These are phyloP conservation scores for Acacia concinna DNA, from an alignment of 331 rosid species.

Conservation along the genomic window DNA sequence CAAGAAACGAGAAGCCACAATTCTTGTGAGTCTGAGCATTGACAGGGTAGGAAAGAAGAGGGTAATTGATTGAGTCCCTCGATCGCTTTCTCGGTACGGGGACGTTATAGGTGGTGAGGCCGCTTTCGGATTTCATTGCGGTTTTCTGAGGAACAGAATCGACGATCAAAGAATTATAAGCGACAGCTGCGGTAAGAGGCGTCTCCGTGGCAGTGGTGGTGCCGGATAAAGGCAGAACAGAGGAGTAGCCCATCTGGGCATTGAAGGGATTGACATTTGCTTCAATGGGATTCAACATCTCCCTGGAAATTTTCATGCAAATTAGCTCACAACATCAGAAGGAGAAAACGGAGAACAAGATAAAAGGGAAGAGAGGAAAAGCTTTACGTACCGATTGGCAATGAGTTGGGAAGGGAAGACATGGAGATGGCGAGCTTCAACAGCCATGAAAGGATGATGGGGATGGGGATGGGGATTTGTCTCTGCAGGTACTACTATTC, in stretches of 20 bases:
- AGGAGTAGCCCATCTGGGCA: conserved; percentile 49
- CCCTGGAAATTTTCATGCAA: conserved; percentile 39
- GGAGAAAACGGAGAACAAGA: background rate
- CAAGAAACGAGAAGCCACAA: conserved; percentile 59
- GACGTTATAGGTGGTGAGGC: conserved; percentile 58
- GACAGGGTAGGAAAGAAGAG: conserved; percentile 33
- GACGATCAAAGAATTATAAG: conserved; percentile 44
- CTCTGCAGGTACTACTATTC: background rate
- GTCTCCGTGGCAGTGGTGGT: conserved; percentile 44
- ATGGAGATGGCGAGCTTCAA: conserved; percentile 79
- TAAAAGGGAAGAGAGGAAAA: background rate
- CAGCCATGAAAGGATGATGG: conserved; percentile 57
- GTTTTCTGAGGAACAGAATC: conserved; percentile 53
- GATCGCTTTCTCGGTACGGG: conserved; percentile 62
- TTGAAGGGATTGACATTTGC: conserved; percentile 42
- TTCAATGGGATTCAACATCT: conserved; percentile 61
- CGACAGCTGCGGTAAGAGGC: conserved; percentile 32
- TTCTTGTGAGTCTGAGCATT: conserved; percentile 31
- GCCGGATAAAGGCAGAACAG: conserved; percentile 48
- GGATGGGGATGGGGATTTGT: background rate
- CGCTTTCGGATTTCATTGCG: conserved; percentile 65
- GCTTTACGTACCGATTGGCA: conserved; percentile 61
- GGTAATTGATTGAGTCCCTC: conserved; percentile 50
- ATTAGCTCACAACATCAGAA: too few relatives aligned
- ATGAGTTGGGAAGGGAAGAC: conserved; percentile 67